Evolutionary conservation across 2,329 filamentous ascomycete species (phyloP), one percentile per base, ranked within the genome.

Genomic region (Fusarium sp.): DNA sequence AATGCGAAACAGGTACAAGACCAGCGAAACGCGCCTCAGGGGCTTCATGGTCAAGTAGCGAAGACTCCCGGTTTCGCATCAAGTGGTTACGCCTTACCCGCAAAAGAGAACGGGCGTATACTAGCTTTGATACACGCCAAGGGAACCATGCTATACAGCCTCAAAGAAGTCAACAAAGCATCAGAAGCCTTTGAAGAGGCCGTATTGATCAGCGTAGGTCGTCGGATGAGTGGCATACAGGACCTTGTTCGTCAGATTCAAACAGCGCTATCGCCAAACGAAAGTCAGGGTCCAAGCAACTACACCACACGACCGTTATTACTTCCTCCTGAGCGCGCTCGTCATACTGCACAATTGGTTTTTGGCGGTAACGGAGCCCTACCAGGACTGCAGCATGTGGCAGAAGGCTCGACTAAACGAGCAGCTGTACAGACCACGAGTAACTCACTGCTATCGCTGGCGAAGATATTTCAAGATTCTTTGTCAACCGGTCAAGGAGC

Each of bases 381-480:
- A 7, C 94, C 94, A 4, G 96, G 96, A 0, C 84, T 99, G 90
- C 78, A 87, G 97, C 57, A 74, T 66, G 67, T 76, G 5, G 83
- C 89, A 2, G 89, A 93, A 46, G 91, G 90, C 13, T 84, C 90
- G 45, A 88, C 93, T 18, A 89, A 89, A 72, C 92, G 90, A 76
- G 92, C 93, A 9, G 94, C 94, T 4, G 87, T 97, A 25, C 94
- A 94, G 14, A 98, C 94, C 1, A 98, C 94, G 0, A 98, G 96
- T 79, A 99, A 99, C 77, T 97, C 95, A 1, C 84, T 99, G 20
- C 85, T 99, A 3, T 99, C 96, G 0, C 83, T 99, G 42, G 96
- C 96, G 23, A 99, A 99, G 80, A 99, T 99, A 37, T 97, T 97
- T 70, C 96, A 99, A 79, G 96, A 99, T 81, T 90, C 93, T 30